A percentile compares a stretch with the other conserved stretches of the same genome.
Evolutionary conservation across 306 rosid species (phyloP).

Genomic region (Quercus bicolor): DNA sequence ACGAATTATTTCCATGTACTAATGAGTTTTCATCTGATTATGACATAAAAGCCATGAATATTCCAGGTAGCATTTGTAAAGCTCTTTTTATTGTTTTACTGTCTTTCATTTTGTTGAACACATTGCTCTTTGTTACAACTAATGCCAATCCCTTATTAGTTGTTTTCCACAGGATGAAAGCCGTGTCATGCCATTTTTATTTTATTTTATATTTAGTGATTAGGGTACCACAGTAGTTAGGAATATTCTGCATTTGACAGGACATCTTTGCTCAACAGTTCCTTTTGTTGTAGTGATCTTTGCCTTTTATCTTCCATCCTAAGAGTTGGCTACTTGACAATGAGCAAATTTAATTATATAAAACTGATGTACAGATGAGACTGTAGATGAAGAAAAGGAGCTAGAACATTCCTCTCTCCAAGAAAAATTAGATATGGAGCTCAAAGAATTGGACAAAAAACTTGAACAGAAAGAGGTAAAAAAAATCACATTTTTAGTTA

Average conservation of each 20-base stretch:
- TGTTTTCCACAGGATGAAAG: background rate
- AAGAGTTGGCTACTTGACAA: background rate
- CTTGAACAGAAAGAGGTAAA: constrained; percentile 96
- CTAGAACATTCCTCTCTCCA: constrained; percentile 88
- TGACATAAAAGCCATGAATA: constrained; percentile 54
- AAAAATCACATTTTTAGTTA: background rate
- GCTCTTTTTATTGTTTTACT: background rate
- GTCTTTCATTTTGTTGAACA: constrained; percentile 2
- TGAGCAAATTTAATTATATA: background rate
- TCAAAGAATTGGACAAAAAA: constrained; percentile 83
- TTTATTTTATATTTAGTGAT: background rate
- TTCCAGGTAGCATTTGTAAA: constrained; percentile 49
- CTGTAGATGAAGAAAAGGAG: constrained; percentile 76
- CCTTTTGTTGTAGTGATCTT: constrained; percentile 2
- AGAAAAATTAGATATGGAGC: constrained; percentile 79
- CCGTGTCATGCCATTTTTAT: constrained; percentile 1
- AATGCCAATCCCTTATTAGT: background rate
- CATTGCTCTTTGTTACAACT: background rate
- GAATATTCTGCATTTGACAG: background rate
- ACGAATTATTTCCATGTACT: constrained; percentile 47
- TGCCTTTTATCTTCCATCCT: background rate
- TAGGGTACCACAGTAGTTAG: background rate
- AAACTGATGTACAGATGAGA: constrained; percentile 45
- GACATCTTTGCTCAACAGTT: background rate
- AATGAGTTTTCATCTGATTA: constrained; percentile 63